Percentiles rank a stretch among this genome's conserved stretches.
These are phyloP conservation scores for Auricularia sp. DNA, from an alignment of 768 basidiomycete genomes.

Conservation along the genomic window DNA sequence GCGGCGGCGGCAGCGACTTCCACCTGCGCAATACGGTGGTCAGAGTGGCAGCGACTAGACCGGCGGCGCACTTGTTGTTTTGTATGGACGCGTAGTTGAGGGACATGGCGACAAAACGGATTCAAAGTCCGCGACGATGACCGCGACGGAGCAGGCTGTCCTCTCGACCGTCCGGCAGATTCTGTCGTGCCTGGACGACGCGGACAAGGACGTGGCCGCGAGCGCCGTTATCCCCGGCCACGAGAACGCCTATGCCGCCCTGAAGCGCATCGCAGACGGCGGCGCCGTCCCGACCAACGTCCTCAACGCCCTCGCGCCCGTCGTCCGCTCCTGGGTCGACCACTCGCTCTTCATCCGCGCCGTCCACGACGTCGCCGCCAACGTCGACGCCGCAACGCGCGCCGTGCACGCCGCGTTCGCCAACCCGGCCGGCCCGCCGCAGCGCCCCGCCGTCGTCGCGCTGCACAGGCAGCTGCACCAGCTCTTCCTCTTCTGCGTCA, in stretches of 20 bases:
- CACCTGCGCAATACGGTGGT: no score
- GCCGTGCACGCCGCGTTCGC: not conserved
- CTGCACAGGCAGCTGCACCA: not conserved
- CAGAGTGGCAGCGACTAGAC: no score
- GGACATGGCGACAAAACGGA: conserved; percentile 2
- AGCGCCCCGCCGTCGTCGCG: not conserved
- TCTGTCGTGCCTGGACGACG: not conserved
- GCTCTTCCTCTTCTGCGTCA: not conserved
- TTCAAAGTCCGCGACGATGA: not conserved
- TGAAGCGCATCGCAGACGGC: not conserved
- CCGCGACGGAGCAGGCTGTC: not conserved
- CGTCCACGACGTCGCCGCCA: not conserved
- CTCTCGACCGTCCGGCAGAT: not conserved
- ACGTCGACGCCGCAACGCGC: not conserved
- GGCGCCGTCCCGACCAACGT: not conserved
- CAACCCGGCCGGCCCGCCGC: not conserved
- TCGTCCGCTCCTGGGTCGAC: conserved; percentile 1
- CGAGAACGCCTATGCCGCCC: not conserved
- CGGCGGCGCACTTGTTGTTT: conserved; percentile 30
- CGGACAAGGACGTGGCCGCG: not conserved
- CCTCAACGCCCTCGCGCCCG: not conserved
- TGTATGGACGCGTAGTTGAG: conserved; percentile 36
- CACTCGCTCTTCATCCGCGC: not conserved
- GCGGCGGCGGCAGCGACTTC: conserved; percentile 54
- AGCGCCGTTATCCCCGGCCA: not conserved